Evolutionary conservation across 2,329 filamentous ascomycete genomes (phyloP).

Genomic region (Fusarium equiseti): DNA sequence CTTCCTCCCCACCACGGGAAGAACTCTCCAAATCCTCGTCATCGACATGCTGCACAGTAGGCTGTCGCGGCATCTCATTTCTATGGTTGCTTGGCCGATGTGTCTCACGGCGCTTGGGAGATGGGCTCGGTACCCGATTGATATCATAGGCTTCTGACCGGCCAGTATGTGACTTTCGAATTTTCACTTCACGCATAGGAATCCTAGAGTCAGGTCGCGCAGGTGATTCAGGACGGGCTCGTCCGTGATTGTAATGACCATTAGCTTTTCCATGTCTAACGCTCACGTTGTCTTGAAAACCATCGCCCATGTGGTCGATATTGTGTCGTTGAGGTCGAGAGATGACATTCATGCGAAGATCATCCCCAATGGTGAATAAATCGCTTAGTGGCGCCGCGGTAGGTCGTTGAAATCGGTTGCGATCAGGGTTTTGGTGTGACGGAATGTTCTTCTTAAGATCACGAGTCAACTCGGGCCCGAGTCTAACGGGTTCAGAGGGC

Average conservation of each 20-base stretch:
- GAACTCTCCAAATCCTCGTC: slow-evolving; percentile 41
- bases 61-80: slow-evolving; percentile 33
- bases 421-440: slow-evolving; percentile 21
- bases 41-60: slow-evolving; percentile 40
- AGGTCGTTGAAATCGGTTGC: slow-evolving; percentile 25
- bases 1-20: slow-evolving; percentile 42
- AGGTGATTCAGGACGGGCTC: slow-evolving; percentile 43
- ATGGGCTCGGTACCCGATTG: slow-evolving; percentile 43
- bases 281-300: slow-evolving; percentile 47
- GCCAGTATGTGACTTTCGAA: slow-evolving; percentile 45
- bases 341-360: slow-evolving; percentile 54
- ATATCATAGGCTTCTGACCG: slow-evolving; percentile 38
- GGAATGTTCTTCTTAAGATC: slow-evolving; percentile 44
- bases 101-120: slow-evolving; percentile 42
- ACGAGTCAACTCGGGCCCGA: slow-evolving; percentile 41
- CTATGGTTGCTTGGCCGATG: slow-evolving; percentile 39
- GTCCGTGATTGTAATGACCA: slow-evolving; percentile 31
- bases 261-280: slow-evolving; percentile 34
- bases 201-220: slow-evolving; percentile 50
- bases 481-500: slow-evolving; percentile 41
- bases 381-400: slow-evolving; percentile 19
- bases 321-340: slow-evolving; percentile 43
- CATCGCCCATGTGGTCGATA: slow-evolving; percentile 50
- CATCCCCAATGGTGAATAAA: slow-evolving; percentile 51
- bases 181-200: slow-evolving; percentile 55